phyloP scores from a whole-genome alignment of 2,329 filamentous ascomycete genomes.

The Tympanopsis confertula region DNA sequence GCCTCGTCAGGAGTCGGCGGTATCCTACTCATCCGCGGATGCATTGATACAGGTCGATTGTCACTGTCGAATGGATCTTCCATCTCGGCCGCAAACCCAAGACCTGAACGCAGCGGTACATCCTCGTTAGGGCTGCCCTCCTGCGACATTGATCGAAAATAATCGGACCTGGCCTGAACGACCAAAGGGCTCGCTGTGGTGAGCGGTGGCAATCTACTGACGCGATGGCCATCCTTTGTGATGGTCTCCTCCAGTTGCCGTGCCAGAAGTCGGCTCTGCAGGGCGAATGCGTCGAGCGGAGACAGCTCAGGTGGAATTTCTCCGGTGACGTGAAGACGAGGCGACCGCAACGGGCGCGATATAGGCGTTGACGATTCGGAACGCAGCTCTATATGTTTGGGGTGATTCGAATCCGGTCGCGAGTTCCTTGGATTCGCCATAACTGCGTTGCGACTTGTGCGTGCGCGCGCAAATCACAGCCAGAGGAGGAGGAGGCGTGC shows the following conservation, averaged over 20 bases:
- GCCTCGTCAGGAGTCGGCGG: constrained; percentile 35
- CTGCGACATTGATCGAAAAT: constrained; percentile 65
- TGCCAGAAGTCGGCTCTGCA: constrained; percentile 79
- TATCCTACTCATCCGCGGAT: constrained; percentile 61
- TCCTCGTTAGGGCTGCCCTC: constrained; percentile 42
- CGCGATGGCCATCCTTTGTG: constrained; percentile 56
- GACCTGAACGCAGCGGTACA: constrained; percentile 22
- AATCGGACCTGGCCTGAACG: constrained; percentile 64
- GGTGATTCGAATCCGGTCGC: no score
- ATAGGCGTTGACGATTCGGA: constrained; percentile 40
- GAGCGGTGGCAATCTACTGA: constrained; percentile 76
- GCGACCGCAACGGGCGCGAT: constrained; percentile 53
- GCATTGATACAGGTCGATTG: constrained; percentile 59
- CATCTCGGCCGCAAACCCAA: constrained; percentile 40
- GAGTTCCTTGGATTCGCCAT: no score
- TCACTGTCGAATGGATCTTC: constrained; percentile 30
- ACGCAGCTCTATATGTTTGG: constrained; percentile 47
- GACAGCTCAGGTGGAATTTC: constrained; percentile 82
- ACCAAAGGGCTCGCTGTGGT: constrained; percentile 73
- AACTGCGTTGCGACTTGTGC: no score
- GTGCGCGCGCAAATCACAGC: no score
- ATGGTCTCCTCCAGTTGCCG: constrained; percentile 74
- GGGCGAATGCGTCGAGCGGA: constrained; percentile 86
- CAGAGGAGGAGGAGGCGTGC: no score
- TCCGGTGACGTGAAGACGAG: constrained; percentile 65